These are phyloP conservation scores for Verticillium zaregamsianum DNA, from an alignment of 2,329 filamentous ascomycete species.

Conservation along the genomic window DNA sequence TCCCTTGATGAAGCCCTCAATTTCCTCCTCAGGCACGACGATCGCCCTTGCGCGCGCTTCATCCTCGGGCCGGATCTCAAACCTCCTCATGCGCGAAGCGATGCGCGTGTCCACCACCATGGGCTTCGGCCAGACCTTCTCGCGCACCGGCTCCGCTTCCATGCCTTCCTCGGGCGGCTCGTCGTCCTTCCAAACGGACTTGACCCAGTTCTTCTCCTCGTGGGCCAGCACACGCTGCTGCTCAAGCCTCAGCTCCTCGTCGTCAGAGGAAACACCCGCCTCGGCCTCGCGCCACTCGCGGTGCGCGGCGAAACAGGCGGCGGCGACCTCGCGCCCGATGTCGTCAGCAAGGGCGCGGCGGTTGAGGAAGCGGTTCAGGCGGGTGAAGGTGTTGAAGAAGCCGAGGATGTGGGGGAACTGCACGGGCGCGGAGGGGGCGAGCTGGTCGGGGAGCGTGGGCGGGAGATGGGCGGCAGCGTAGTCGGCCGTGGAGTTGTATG, in stretches of 20 bases:
- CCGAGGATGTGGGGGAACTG: conserved; percentile 87
- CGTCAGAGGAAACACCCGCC: conserved; percentile 17
- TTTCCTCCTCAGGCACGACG: conserved; percentile 60
- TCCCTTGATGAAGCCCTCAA: conserved; percentile 66
- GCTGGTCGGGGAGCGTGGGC: conserved; percentile 59
- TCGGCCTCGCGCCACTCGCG: conserved; percentile 43
- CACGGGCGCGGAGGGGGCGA: conserved; percentile 70
- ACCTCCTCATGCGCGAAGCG: conserved; percentile 73
- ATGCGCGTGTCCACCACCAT: conserved; percentile 75
- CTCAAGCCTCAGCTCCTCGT: conserved; percentile 34
- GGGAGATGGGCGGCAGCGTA: conserved; percentile 67
- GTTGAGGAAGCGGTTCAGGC: conserved; percentile 84
- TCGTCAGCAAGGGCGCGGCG: conserved; percentile 80
- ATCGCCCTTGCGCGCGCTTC: conserved; percentile 63
- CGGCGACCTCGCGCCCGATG: conserved; percentile 82
- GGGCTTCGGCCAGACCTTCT: conserved; percentile 71
- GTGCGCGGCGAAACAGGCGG: conserved; percentile 65
- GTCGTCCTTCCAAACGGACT: conserved; percentile 62
- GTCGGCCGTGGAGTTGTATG: conserved; percentile 69
- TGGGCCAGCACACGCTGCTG: conserved; percentile 60
- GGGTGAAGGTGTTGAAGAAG: conserved; percentile 83
- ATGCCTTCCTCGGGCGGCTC: conserved; percentile 36
- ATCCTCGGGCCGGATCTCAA: conserved; percentile 65
- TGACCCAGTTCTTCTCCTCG: conserved; percentile 82
- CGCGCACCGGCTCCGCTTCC: conserved; percentile 40